Base-by-base conservation (phyloP, 306 rosid species). In the Cicer judaicum region DNA sequence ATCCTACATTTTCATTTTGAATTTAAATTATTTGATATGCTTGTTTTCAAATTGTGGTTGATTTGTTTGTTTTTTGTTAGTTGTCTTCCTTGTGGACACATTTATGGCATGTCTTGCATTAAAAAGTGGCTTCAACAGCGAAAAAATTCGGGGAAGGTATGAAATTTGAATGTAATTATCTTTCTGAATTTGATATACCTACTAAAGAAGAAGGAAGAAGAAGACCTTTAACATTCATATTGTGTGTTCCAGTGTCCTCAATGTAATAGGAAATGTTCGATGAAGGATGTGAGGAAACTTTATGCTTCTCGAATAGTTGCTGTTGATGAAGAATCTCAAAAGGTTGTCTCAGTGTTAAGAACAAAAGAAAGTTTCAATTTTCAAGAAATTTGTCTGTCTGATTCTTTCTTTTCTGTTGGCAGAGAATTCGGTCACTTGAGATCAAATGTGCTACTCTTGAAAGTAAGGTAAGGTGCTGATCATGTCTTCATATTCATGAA, bases 11-110 rank as follows among this genome's bases (percentile, higher is more conserved):
- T 34, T 60, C 13, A 36, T 11, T 59, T 57, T 57, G 1, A 24
- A 21, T 19, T 21, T 11, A 13, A 13, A 13, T 60, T 24, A 67
- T 78, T 65, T 18, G 12, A 79, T 21, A 19, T n/a, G 3, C 10
- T 18, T 16, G 2, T 15, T 70, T 52, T 48, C 10, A 24, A 70
- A 40, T 59, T 62, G 43, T 40, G 46, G 10, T 24, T 69, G 10
- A 41, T 36, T 62, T 19, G 2, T 59, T 63, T 70, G 3, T 49
- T 24, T 74, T 54, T 34, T 41, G 59, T 77, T 88, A 92, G 98
- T 34, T 92, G 96, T 84, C 98, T 92, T 87, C 94, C 98, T 71
- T 92, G 98, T 69, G 98, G 98, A 57, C 98, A 92, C 84, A 39
- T 92, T 19, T 92, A 84, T 80, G 98, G 98, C 15, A 85, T 89